phyloP scores from a whole-genome alignment of 139 green algal genomes.

The Chlorella sorokiniana region DNA sequence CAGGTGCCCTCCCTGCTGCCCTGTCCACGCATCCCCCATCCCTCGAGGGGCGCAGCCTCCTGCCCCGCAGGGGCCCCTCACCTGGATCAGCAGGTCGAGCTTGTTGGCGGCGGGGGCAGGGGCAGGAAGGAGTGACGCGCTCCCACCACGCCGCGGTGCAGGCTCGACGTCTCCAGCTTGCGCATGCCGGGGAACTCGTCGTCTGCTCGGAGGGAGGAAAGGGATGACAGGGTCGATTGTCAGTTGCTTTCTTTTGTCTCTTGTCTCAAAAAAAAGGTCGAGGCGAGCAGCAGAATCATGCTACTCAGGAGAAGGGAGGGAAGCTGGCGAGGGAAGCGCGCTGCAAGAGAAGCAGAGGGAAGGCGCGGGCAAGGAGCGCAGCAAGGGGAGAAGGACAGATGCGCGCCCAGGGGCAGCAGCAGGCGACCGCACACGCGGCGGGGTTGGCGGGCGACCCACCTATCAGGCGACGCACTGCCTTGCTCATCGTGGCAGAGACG shows the following conservation, averaged over 20 bases:
- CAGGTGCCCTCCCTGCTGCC: too few relatives aligned
- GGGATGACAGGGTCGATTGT: not conserved
- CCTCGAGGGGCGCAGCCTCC: too few relatives aligned
- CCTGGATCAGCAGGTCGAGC: slow-evolving; percentile 77
- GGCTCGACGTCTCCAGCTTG: slow-evolving; percentile 66
- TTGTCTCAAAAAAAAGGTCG: too few relatives aligned
- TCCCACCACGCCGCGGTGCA: slow-evolving; percentile 79
- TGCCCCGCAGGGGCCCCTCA: slow-evolving; percentile 7
- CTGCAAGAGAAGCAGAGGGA: too few relatives aligned
- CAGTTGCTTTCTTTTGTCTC: too few relatives aligned
- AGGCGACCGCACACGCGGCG: too few relatives aligned
- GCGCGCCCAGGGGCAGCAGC: not conserved
- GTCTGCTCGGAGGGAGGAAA: slow-evolving; percentile 29
- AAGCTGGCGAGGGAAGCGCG: too few relatives aligned
- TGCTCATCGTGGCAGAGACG: slow-evolving; percentile 91
- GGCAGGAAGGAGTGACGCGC: slow-evolving; percentile 85
- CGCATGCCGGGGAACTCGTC: slow-evolving; percentile 76
- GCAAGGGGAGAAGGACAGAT: not conserved
- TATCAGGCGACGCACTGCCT: slow-evolving; percentile 52
- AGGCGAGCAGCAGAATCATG: not conserved
- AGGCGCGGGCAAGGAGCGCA: too few relatives aligned
- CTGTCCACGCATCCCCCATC: not conserved
- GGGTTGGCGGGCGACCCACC: not conserved
- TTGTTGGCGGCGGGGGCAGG: slow-evolving; percentile 75
- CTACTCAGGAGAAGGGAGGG: too few relatives aligned